phyloP scores from a whole-genome alignment of 208 protist genomes.

The Baffinella frigidus region DNA sequence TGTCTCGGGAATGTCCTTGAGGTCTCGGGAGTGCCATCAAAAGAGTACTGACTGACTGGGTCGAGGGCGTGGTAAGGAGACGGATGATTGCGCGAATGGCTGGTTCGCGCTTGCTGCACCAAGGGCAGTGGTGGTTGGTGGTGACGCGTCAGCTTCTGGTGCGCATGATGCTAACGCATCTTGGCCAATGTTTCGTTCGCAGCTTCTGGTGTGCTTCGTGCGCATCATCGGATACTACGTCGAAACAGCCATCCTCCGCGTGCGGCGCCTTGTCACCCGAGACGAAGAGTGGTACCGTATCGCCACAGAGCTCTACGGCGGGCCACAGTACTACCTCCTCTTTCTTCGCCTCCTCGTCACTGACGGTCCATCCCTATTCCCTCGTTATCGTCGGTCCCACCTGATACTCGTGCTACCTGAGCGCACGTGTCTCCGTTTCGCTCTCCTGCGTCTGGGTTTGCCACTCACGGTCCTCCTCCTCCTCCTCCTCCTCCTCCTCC shows the following conservation, averaged over 20 bases:
- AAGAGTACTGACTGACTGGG: too few relatives aligned
- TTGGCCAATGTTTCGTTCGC: too few relatives aligned
- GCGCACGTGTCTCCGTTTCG: not conserved
- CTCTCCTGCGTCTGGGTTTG: not conserved
- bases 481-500: not conserved
- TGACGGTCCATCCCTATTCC: not conserved
- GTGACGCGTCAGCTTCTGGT: too few relatives aligned
- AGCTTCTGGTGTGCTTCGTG: too few relatives aligned
- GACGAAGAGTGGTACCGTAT: not conserved
- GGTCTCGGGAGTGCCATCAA: too few relatives aligned
- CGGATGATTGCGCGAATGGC: too few relatives aligned
- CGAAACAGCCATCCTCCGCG: not conserved
- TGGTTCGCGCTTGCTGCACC: too few relatives aligned
- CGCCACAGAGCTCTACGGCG: not conserved
- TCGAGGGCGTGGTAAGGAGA: too few relatives aligned
- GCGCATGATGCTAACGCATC: too few relatives aligned
- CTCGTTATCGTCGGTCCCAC: not conserved
- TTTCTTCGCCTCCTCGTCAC: not conserved
- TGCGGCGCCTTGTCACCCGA: not conserved
- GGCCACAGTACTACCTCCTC: constrained; percentile 17
- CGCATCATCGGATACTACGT: constrained; percentile 19
- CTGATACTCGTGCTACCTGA: too few relatives aligned
- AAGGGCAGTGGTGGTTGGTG: too few relatives aligned
- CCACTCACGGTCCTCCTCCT: not conserved
- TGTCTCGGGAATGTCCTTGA: too few relatives aligned